phyloP scores from a whole-genome alignment of 2,329 filamentous ascomycete species.

The Ascomycota sp. region DNA sequence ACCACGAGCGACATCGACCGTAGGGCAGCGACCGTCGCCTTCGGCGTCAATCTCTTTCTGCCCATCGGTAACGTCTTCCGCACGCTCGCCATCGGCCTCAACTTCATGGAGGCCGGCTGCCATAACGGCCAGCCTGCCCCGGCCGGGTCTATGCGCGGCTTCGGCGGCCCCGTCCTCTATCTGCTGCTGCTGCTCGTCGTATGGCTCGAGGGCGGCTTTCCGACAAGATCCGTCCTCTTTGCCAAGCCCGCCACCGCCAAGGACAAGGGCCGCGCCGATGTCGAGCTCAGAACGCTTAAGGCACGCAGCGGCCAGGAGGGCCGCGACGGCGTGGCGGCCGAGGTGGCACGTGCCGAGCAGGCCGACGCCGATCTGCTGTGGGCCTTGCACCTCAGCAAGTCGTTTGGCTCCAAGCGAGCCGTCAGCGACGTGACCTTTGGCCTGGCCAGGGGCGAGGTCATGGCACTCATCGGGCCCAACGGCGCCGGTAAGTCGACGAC shows the following conservation, averaged over 20 bases:
- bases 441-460: constrained; percentile 61
- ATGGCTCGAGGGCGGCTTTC: constrained; percentile 55
- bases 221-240: constrained; percentile 12
- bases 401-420: constrained; percentile 49
- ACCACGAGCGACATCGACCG: constrained; percentile 1
- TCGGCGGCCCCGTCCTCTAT: constrained; percentile 66
- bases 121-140: constrained; percentile 38
- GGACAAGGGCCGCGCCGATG: background rate
- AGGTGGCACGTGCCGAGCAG: constrained; percentile 41
- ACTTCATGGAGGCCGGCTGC: constrained; percentile 60
- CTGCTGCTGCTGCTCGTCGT: constrained; percentile 51
- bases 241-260: background rate
- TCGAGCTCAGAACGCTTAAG: background rate
- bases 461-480: constrained; percentile 76
- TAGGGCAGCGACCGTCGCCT: constrained; percentile 3
- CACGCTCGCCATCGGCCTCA: constrained; percentile 52
- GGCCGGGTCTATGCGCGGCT: constrained; percentile 41
- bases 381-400: constrained; percentile 54
- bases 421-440: constrained; percentile 82
- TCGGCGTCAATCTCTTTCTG: constrained; percentile 5
- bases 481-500: constrained; percentile 78
- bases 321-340: constrained; percentile 13
- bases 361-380: constrained; percentile 39
- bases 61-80: constrained; percentile 33
- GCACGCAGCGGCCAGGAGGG: too few relatives aligned